Evolutionary conservation across 176 grass and related monocot species (phyloP).

Genomic region (Hordeum vulgare): MorexV3_pseudomolecules_assembly NC_058520.1:416486226-416486725

Average conservation of each 20-base stretch:
- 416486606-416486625: not conserved
- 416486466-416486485: not conserved
- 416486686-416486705: slow-evolving; percentile 84
- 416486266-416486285: not conserved
- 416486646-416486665: not conserved
- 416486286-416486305: not conserved
- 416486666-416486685: not conserved
- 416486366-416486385: not conserved
- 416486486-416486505: not conserved
- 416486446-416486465: not conserved
- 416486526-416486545: not conserved
- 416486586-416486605: not conserved
- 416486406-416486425: not conserved
- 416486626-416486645: slow-evolving; percentile 1
- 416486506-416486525: not conserved
- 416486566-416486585: not conserved
- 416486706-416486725: slow-evolving; percentile 88
- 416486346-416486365: not conserved
- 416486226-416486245: not conserved
- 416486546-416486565: not conserved
- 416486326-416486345: not conserved
- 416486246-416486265: not conserved
- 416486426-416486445: not conserved
- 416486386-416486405: not conserved
- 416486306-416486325: not conserved